phyloP scores from a whole-genome alignment of 2,329 filamentous ascomycete species.

The Didymella pomorum region DNA sequence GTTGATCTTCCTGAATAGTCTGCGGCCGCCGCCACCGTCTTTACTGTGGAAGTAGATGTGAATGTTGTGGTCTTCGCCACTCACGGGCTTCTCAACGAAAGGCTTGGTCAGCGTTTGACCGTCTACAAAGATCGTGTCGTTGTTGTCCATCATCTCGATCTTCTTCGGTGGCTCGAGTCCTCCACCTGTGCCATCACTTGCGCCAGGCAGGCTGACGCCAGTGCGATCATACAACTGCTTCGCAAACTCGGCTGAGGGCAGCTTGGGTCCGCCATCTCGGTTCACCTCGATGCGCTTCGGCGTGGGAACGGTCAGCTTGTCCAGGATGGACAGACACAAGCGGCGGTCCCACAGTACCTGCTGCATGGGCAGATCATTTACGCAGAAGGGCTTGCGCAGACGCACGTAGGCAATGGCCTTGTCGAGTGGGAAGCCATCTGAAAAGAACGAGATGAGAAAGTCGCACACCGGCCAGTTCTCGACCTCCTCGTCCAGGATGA shows the following conservation, averaged over 20 bases:
- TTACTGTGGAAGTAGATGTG: slow-evolving; percentile 95
- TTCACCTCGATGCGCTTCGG: slow-evolving; percentile 89
- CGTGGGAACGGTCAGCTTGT: slow-evolving; percentile 88
- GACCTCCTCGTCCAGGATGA: slow-evolving; percentile 94
- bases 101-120: slow-evolving; percentile 84
- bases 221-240: slow-evolving; percentile 82
- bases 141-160: slow-evolving; percentile 88
- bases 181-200: slow-evolving; percentile 71
- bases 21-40: slow-evolving; percentile 85
- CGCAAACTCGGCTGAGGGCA: slow-evolving; percentile 80
- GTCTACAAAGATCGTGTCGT: slow-evolving; percentile 87
- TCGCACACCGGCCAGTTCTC: slow-evolving; percentile 97
- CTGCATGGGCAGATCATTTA: slow-evolving; percentile 98
- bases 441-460: slow-evolving; percentile 98
- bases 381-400: slow-evolving; percentile 92
- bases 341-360: slow-evolving; percentile 96
- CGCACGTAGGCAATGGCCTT: slow-evolving; percentile 97
- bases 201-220: slow-evolving; percentile 76
- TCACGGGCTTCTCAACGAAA: slow-evolving; percentile 98
- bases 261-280: slow-evolving; percentile 84
- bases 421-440: slow-evolving; percentile 93
- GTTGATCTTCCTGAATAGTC: slow-evolving; percentile 94
- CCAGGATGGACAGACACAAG: slow-evolving; percentile 85
- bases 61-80: slow-evolving; percentile 98
- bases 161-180: slow-evolving; percentile 66